These are phyloP conservation scores for Arachis stenosperma DNA, from an alignment of 306 rosid species.

Conservation along the genomic window DNA sequence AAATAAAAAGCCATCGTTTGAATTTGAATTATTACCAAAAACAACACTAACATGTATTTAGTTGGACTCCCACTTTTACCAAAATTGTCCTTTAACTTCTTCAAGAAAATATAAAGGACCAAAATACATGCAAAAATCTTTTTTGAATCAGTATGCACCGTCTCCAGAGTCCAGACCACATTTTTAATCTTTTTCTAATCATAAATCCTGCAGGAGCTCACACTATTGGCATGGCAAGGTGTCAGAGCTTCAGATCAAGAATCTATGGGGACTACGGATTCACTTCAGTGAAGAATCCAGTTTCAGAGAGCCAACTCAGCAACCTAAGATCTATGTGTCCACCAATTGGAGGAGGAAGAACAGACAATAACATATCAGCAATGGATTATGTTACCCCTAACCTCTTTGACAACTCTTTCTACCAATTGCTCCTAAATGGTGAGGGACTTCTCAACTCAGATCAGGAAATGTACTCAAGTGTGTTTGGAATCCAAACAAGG, in stretches of 20 bases:
- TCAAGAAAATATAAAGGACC: not conserved
- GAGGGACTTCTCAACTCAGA: slow-evolving; percentile 82
- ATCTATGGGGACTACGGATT: slow-evolving; percentile 62
- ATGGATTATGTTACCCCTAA: slow-evolving; percentile 81
- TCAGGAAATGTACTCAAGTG: slow-evolving; percentile 79
- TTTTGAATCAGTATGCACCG: not conserved
- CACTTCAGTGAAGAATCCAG: slow-evolving; percentile 53
- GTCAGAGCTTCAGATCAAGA: slow-evolving; percentile 63
- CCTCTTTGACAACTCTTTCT: slow-evolving; percentile 86
- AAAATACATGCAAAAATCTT: not conserved
- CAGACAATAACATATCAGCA: slow-evolving; percentile 64
- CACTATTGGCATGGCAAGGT: slow-evolving; percentile 85
- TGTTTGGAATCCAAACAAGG: slow-evolving; percentile 61
- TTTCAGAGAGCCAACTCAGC: slow-evolving; percentile 50
- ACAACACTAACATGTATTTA: not conserved
- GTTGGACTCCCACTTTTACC: not conserved
- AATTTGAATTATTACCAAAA: not conserved
- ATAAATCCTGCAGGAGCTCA: slow-evolving; percentile 73
- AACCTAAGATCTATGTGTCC: slow-evolving; percentile 70
- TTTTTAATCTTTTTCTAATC: slow-evolving; percentile 16
- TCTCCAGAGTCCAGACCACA: not conserved
- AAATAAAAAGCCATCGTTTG: too few relatives aligned
- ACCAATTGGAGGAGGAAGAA: slow-evolving; percentile 35
- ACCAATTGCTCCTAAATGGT: slow-evolving; percentile 63
- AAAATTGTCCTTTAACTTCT: not conserved